Percentiles rank a stretch among this genome's conserved stretches.
phyloP scores from a whole-genome alignment of 1,139 yeast species.

The Yarrowia galli region DNA sequence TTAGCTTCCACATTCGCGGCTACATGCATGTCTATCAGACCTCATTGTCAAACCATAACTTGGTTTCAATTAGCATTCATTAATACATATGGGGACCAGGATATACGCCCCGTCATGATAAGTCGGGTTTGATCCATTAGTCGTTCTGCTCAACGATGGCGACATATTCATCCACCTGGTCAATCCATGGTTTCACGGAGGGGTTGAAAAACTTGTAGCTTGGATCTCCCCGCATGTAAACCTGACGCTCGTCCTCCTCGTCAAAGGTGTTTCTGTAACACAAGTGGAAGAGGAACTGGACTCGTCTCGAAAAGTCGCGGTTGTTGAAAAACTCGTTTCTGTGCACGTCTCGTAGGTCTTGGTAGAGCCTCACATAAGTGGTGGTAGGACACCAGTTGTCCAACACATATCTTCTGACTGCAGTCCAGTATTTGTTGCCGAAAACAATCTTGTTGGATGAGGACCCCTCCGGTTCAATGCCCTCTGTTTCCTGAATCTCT shows the following conservation, averaged over 20 bases:
- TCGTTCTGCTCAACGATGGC: not conserved
- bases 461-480: conserved; percentile 1
- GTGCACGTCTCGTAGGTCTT: conserved; percentile 19
- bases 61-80: too few relatives aligned
- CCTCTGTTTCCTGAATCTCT: conserved; percentile 10
- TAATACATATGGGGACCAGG: too few relatives aligned
- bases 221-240: conserved; percentile 28
- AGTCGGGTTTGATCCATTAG: not conserved
- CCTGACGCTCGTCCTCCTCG: conserved; percentile 24
- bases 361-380: conserved; percentile 8
- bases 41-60: too few relatives aligned
- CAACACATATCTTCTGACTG: conserved; percentile 19
- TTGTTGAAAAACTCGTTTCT: conserved; percentile 22
- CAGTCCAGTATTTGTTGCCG: conserved; percentile 19
- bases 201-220: conserved; percentile 17
- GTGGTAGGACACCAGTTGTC: conserved; percentile 35
- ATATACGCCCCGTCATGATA: too few relatives aligned
- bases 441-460: conserved; percentile 24
- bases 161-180: conserved; percentile 26
- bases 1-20: not conserved
- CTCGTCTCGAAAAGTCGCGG: conserved; percentile 12
- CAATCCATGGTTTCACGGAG: conserved; percentile 16
- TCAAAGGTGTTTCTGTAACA: conserved; percentile 36
- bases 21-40: too few relatives aligned
- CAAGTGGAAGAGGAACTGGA: conserved; percentile 8